These are phyloP conservation scores for Podospora pseudocomata DNA, from an alignment of 495 filamentous ascomycete genomes.

Conservation along the genomic window DNA sequence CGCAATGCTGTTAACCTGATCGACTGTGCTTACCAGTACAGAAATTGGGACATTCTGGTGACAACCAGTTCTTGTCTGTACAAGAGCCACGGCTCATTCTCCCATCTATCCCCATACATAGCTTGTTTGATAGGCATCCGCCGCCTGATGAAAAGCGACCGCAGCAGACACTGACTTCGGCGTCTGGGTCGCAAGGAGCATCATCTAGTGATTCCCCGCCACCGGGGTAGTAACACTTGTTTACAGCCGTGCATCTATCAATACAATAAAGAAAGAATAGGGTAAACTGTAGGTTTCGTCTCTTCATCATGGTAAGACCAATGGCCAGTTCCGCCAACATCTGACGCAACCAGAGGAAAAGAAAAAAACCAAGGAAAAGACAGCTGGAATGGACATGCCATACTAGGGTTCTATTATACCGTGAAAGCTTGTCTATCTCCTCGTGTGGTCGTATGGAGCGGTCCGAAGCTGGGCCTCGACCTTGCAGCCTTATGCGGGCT, in stretches of 20 bases:
- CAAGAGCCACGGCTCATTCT: conserved; percentile 2
- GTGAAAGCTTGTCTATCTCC: neutral
- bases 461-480: no score
- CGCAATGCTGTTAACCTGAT: neutral
- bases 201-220: neutral
- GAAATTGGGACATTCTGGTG: conserved; percentile 1
- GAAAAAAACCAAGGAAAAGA: neutral
- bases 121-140: conserved; percentile 5
- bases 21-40: neutral
- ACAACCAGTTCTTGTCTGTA: conserved; percentile 4
- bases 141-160: neutral
- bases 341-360: neutral
- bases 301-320: neutral
- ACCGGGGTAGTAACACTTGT: neutral
- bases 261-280: neutral
- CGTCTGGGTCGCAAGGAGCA: conserved; percentile 10
- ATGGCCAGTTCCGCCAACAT: neutral
- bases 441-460: neutral
- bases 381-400: neutral
- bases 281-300: neutral
- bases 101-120: neutral
- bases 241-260: neutral
- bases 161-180: conserved; percentile 7
- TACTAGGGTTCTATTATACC: neutral
- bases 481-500: neutral